Evolutionary conservation across 257 asterid species (phyloP).

Genomic region (Solanum ahanhuiri): DNA sequence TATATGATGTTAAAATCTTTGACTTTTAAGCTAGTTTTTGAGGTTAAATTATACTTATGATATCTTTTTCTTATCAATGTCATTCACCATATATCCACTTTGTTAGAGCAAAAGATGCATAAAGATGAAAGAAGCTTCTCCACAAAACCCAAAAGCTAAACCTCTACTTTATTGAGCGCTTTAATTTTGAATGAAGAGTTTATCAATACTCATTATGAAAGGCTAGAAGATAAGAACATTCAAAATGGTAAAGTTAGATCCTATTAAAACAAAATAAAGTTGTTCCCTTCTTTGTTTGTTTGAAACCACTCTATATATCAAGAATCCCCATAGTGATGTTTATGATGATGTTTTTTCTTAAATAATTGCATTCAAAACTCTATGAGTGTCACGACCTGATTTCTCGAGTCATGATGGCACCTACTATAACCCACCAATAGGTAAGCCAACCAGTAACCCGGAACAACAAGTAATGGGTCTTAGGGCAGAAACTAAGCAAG

Average conservation of each 20-base stretch:
- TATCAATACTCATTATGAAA: not conserved
- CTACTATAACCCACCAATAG: too few species aligned
- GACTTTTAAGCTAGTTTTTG: not conserved
- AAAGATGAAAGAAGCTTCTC: not conserved
- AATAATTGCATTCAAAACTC: not conserved
- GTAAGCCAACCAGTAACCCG: too few species aligned
- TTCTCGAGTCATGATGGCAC: too few species aligned
- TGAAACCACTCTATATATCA: not conserved
- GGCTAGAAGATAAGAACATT: not conserved
- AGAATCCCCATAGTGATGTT: not conserved
- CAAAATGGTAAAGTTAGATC: not conserved
- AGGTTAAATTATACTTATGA: not conserved
- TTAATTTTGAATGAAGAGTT: not conserved
- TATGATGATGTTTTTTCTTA: not conserved
- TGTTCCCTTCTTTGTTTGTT: not conserved
- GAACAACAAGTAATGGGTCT: too few species aligned
- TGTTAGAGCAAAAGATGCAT: not conserved
- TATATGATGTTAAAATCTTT: not conserved
- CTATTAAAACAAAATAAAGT: too few species aligned
- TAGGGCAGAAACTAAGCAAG: too few species aligned
- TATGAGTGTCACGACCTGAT: not conserved
- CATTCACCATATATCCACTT: not conserved
- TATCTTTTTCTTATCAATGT: not conserved
- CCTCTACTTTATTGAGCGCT: not conserved
- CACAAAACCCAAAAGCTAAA: not conserved